phyloP scores from a whole-genome alignment of 1,139 yeast species.

The Pneumocystis canis region DNA sequence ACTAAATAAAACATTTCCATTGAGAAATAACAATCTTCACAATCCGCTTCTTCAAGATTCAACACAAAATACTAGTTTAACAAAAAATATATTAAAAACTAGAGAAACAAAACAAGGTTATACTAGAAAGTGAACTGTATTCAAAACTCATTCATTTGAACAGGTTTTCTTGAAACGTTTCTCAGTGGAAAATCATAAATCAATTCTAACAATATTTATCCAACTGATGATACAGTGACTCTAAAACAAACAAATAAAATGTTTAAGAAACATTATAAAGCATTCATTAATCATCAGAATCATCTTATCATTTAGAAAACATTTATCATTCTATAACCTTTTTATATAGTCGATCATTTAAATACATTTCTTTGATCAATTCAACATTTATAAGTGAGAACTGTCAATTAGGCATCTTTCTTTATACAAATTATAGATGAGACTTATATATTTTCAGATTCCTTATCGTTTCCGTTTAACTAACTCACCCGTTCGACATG shows the following conservation, averaged over 20 bases:
- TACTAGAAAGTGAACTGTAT: background rate
- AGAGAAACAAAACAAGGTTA: background rate
- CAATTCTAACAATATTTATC: background rate
- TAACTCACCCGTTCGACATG: background rate
- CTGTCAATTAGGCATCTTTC: background rate
- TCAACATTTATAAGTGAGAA: background rate
- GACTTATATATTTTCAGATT: background rate
- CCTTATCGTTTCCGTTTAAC: background rate
- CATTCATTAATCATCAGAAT: background rate
- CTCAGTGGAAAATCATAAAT: background rate
- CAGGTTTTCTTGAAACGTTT: background rate
- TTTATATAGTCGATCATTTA: background rate
- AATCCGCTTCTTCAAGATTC: background rate
- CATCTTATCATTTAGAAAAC: background rate
- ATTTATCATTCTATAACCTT: background rate
- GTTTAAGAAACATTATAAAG: background rate
- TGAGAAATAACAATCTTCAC: background rate
- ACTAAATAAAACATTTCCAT: background rate
- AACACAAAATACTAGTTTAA: background rate
- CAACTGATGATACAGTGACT: background rate
- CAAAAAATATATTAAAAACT: background rate
- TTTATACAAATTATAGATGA: background rate
- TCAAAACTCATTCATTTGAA: background rate
- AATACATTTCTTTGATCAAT: background rate
- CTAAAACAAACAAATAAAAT: background rate